Base-by-base conservation (phyloP, 2,329 filamentous ascomycete genomes). In the Aspergillus pseudoglaucus region DNA sequence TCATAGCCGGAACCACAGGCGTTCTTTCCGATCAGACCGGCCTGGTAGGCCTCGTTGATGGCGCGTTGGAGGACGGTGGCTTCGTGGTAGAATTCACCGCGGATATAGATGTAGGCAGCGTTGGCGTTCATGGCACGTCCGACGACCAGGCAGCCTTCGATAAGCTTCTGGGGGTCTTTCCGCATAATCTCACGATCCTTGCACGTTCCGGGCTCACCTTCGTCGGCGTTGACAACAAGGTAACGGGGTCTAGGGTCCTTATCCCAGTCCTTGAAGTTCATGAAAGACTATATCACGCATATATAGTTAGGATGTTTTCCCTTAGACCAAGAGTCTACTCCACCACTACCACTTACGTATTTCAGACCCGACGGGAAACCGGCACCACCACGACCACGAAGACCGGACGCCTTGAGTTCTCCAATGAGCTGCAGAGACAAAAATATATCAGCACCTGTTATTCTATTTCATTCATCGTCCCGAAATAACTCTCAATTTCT, bases 111-210 rank as follows among this genome's bases (percentile, higher is more conserved):
- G 76, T 98, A 98, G 59, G 93, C 93, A 50, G 93, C 93, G 42
- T 88, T 93, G 66, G 90, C 93, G 76, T 98, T 98, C 93, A 98
- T 98, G 66, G 93, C 90, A 67, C 93, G 87, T 45, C 93, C 93
- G 58, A 93, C 90, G 43, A 98, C 86, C 55, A 98, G 79, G 73
- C 93, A 98, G 68, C 93, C 93, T 76, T 98, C 93, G 66, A 98
- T 79, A 57, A 98, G 87, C 81, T 98, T 98, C 79, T 98, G 93
- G 54, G 93, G 93, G 70, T 98, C 93, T 77, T 98, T 98, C 74
- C 93, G 90, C 93, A 98, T 98, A 60, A 98, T 98, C 73, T 98
- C 93, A 67, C 93, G 86, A 73, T 98, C 93, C 78, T 98, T 98
- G 84, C 93, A 98, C 46, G 93, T 98, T 71, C 93, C 93, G 25